Conservation (phyloP, 1,284 basidiomycete species). For the Taiwanofungus camphoratus region DNA sequence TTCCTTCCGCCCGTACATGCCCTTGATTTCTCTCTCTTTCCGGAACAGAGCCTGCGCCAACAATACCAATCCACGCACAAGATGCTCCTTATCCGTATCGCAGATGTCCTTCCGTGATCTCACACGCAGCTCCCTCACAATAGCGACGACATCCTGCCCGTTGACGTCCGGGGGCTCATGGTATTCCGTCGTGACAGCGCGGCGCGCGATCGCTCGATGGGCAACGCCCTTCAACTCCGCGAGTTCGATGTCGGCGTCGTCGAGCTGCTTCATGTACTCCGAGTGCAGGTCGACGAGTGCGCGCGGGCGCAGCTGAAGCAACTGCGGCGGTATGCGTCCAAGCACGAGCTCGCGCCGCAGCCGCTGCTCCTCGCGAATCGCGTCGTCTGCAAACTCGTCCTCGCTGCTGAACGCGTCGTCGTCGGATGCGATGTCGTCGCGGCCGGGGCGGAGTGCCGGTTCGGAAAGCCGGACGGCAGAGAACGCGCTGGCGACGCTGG, state of each 20-base stretch:
- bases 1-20: neutral
- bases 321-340: neutral
- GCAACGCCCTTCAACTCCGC: conserved; percentile 4
- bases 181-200: neutral
- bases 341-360: conserved; percentile 5
- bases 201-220: conserved; percentile 1
- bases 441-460: neutral
- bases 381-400: conserved; percentile 6
- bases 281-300: conserved; percentile 3
- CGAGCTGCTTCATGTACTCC: conserved; percentile 8
- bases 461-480: conserved; percentile 4
- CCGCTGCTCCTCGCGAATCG: conserved; percentile 1
- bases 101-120: conserved; percentile 6
- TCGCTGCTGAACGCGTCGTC: conserved; percentile 11
- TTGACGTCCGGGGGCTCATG: neutral
- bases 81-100: neutral
- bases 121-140: conserved; percentile 8
- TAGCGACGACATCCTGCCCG: conserved; percentile 3
- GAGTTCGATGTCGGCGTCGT: conserved; percentile 8
- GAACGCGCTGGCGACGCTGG: conserved; percentile 4
- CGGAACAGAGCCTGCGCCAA: conserved; percentile 8
- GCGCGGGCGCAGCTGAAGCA: neutral
- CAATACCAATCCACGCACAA: conserved; percentile 2
- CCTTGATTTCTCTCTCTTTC: conserved; percentile 7
- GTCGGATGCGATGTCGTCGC: conserved; percentile 7